A percentile compares a stretch with the other conserved stretches of the same genome.
Evolutionary conservation across 192 early-diverging fungal genomes (phyloP).

Genomic region (Dimargaris verticillata): DNA sequence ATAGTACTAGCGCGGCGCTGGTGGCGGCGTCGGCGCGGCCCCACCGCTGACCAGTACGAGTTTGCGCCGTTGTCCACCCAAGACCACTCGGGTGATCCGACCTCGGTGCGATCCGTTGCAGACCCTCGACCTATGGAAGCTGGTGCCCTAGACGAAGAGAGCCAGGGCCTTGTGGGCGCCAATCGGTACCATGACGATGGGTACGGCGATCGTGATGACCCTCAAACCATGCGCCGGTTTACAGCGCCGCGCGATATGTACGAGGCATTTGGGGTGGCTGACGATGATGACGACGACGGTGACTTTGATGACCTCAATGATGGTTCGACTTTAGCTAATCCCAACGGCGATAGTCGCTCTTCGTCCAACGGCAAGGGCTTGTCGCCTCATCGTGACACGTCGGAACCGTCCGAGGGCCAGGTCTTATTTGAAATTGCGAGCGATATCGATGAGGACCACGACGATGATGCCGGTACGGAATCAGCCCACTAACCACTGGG

Average conservation of each 20-base stretch:
- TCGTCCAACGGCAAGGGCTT: background rate
- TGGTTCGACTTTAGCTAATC: background rate
- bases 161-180: slow-evolving; percentile 4
- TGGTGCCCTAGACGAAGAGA: background rate
- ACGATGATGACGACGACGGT: slow-evolving; percentile 13
- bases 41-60: background rate
- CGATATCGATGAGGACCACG: slow-evolving; percentile 11
- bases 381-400: too few relatives aligned
- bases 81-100: background rate
- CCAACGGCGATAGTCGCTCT: background rate
- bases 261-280: slow-evolving; percentile 19
- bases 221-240: slow-evolving; percentile 10
- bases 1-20: background rate
- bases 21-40: background rate
- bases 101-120: background rate
- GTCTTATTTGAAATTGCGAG: slow-evolving; percentile 12
- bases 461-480: background rate
- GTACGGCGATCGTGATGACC: slow-evolving; percentile 7
- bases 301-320: background rate
- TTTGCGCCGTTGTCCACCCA: slow-evolving; percentile 1
- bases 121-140: background rate
- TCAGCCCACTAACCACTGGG: too few relatives aligned
- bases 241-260: slow-evolving; percentile 14
- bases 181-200: slow-evolving; percentile 5
- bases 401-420: slow-evolving; percentile 2